These are phyloP conservation scores for Tuber borchii DNA, from an alignment of 495 filamentous ascomycete genomes.

Conservation along the genomic window DNA sequence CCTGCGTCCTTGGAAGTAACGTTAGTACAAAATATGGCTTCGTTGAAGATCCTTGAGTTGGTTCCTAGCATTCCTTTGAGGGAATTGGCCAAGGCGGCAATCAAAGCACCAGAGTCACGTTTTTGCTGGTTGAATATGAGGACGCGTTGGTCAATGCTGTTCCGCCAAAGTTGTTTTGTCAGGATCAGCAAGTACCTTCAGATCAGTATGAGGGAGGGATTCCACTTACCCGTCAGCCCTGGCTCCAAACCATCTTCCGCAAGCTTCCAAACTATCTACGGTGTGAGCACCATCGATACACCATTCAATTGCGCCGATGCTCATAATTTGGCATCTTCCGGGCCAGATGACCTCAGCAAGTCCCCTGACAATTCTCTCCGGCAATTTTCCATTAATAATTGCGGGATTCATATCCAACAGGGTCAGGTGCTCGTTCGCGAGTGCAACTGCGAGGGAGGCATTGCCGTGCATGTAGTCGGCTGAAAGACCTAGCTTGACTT, in stretches of 20 bases:
- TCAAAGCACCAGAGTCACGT: conserved; percentile 54
- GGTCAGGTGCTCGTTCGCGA: conserved; percentile 49
- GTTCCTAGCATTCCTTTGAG: conserved; percentile 38
- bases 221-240: conserved; percentile 42
- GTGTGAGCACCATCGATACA: conserved; percentile 92
- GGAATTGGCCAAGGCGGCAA: conserved; percentile 47
- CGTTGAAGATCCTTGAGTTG: conserved; percentile 58
- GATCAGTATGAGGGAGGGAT: background rate
- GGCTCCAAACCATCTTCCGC: conserved; percentile 69
- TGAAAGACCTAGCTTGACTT: conserved; percentile 65
- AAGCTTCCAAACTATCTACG: conserved; percentile 72
- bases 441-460: conserved; percentile 69
- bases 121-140: conserved; percentile 96
- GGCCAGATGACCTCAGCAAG: conserved; percentile 68
- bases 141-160: conserved; percentile 48
- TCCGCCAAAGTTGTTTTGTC: background rate
- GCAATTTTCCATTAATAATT: conserved; percentile 45
- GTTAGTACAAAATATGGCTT: conserved; percentile 85
- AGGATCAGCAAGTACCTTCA: background rate
- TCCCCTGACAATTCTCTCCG: conserved; percentile 63
- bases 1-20: conserved; percentile 65
- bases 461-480: conserved; percentile 82
- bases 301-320: conserved; percentile 62
- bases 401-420: conserved; percentile 17
- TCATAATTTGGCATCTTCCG: conserved; percentile 74